Evolutionary conservation across 306 rosid genomes (phyloP), one percentile per base, ranked within the genome.

Genomic region (Trifolium subterraneum): DNA sequence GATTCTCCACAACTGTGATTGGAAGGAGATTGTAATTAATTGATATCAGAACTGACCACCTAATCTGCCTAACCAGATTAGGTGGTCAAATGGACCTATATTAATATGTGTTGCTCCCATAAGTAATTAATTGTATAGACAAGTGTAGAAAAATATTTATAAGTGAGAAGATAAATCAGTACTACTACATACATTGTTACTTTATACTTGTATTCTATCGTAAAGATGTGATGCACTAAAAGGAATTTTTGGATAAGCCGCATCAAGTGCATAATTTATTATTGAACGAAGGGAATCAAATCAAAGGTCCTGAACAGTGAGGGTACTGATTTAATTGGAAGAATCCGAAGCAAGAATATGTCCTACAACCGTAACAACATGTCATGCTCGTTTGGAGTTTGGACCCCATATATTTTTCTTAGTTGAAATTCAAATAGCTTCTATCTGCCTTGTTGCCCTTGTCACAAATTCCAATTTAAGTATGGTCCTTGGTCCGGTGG

Each of bases 321-420:
- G 59, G 29, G 23, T 52, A 52, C 60, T 52, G 62, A 22, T 33
- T 56, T 6, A 56, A 6, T 23, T 56, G n/a, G 16, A 23, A 56
- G 63, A 56, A 56, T 56, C 63, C 63, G 9, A 56, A 23, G 63
- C 63, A 23, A 55, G 35, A 22, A 55, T 55, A 55, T 54, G 61
- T 14, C 61, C 31, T 54, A 20, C 61, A 20, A 54, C 60, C 14
- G 31, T 5, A 27, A 54, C 60, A 50, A 55, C 54, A 47, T 15
- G 54, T 47, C 9, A 47, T 44, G 31, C 31, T 27, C 31, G 31
- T 29, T 4, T 4, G 33, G 50, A 44, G 50, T 44, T 44, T 44
- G 50, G 50, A 44, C 50, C 16, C 50, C 50, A 12, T 44, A 3
- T 44, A 44, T 36, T 44, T 44, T 44, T 44, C 15, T 41, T 41